Evolutionary conservation across 2,329 filamentous ascomycete genomes (phyloP).

Genomic region (Raffaelea arxii): DNA sequence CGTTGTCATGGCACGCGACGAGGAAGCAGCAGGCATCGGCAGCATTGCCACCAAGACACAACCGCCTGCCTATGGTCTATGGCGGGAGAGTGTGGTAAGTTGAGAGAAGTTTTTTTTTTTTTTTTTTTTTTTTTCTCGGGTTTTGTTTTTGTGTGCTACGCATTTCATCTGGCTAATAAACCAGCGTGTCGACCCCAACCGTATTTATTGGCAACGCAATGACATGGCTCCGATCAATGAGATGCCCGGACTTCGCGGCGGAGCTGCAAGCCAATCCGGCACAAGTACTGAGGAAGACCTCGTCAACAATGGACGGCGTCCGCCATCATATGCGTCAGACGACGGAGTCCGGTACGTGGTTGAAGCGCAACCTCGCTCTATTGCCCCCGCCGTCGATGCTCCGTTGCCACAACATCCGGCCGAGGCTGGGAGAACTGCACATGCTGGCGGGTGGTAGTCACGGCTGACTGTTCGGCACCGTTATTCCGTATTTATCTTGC

Average conservation of each 20-base stretch:
- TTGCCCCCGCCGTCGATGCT: slow-evolving; percentile 32
- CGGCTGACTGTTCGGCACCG: background rate
- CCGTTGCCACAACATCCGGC: slow-evolving; percentile 38
- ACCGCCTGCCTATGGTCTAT: slow-evolving; percentile 78
- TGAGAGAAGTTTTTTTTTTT: no score
- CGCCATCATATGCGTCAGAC: slow-evolving; percentile 68
- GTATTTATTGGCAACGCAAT: slow-evolving; percentile 72
- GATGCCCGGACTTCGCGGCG: background rate
- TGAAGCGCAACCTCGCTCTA: slow-evolving; percentile 53
- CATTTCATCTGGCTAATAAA: background rate
- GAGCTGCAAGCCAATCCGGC: background rate
- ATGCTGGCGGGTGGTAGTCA: slow-evolving; percentile 15
- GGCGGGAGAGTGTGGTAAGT: slow-evolving; percentile 73
- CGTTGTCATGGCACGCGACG: slow-evolving; percentile 65
- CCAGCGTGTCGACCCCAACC: slow-evolving; percentile 69
- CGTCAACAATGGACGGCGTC: slow-evolving; percentile 29
- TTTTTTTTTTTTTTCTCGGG: background rate
- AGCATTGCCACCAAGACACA: slow-evolving; percentile 47
- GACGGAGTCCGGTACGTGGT: slow-evolving; percentile 66
- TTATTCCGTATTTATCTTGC: background rate
- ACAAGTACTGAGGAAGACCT: background rate
- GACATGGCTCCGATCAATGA: slow-evolving; percentile 15
- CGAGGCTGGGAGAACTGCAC: no score
- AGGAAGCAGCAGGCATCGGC: slow-evolving; percentile 53
- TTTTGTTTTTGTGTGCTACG: background rate